Evolutionary conservation across 495 filamentous ascomycete species (phyloP).

Genomic region (Pseudoneurospora amorphoporcata): DNA sequence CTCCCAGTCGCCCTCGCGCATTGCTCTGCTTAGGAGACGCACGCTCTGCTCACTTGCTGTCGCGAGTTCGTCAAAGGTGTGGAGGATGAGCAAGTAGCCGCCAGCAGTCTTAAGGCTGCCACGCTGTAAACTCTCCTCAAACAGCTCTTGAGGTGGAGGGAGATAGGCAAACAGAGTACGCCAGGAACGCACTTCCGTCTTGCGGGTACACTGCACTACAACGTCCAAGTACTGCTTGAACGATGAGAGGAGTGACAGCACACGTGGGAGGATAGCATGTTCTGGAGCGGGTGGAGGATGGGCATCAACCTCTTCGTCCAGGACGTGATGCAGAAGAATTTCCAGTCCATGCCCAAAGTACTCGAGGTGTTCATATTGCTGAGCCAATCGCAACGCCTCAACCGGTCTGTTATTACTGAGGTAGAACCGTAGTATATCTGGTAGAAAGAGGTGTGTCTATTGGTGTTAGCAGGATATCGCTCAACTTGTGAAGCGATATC

Average conservation of each 20-base stretch:
- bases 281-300: constrained; percentile 49
- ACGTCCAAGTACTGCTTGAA: constrained; percentile 89
- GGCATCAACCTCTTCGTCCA: constrained; percentile 86
- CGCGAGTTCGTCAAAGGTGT: constrained; percentile 83
- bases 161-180: constrained; percentile 83
- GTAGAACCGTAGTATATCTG: constrained; percentile 70
- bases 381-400: constrained; percentile 66
- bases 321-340: constrained; percentile 80
- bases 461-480: constrained; percentile 1
- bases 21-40: constrained; percentile 69
- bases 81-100: constrained; percentile 90
- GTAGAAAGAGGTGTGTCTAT: constrained; percentile 82
- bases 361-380: constrained; percentile 70
- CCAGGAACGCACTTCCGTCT: constrained; percentile 95
- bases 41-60: constrained; percentile 71
- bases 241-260: constrained; percentile 80
- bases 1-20: constrained; percentile 85
- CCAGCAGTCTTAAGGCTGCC: constrained; percentile 91
- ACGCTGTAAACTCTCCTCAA: constrained; percentile 77
- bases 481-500: background rate
- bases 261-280: constrained; percentile 70
- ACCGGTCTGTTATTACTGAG: constrained; percentile 59
- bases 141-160: constrained; percentile 79
- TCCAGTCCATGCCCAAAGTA: constrained; percentile 93
- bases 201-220: constrained; percentile 92